phyloP scores from a whole-genome alignment of 1,284 basidiomycete genomes.

The Lentinula novae-zelandiae region DNA sequence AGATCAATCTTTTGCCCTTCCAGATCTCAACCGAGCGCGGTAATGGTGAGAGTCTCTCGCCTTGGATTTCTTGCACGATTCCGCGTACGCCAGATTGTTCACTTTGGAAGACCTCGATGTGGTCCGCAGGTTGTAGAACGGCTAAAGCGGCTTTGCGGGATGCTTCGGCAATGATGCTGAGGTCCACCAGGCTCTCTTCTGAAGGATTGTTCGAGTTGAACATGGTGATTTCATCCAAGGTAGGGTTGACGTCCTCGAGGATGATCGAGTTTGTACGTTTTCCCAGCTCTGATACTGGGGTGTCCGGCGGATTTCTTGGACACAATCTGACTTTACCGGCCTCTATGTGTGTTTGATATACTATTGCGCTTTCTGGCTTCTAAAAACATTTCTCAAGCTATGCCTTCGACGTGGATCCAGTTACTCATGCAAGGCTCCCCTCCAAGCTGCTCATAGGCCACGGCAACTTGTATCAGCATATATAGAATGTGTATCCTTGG shows the following conservation, averaged over 20 bases:
- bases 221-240: slow-evolving; percentile 92
- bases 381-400: slow-evolving; percentile 42
- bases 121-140: slow-evolving; percentile 95
- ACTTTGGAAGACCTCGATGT: slow-evolving; percentile 96
- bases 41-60: slow-evolving; percentile 83
- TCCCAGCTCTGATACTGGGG: slow-evolving; percentile 52
- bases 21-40: slow-evolving; percentile 78
- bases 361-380: background rate
- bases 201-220: slow-evolving; percentile 47
- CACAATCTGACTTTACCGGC: slow-evolving; percentile 61
- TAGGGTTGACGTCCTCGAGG: slow-evolving; percentile 91
- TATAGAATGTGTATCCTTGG: too few species aligned
- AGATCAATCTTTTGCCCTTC: slow-evolving; percentile 86
- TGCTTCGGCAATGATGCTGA: slow-evolving; percentile 85
- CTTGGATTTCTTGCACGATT: slow-evolving; percentile 84
- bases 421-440: slow-evolving; percentile 31
- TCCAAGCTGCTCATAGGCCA: too few species aligned
- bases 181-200: slow-evolving; percentile 68
- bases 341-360: slow-evolving; percentile 51
- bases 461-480: too few species aligned
- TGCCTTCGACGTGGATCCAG: slow-evolving; percentile 64
- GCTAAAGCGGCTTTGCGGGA: slow-evolving; percentile 83
- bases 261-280: slow-evolving; percentile 49
- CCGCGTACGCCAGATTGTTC: slow-evolving; percentile 94
- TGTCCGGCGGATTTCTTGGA: slow-evolving; percentile 44